These are phyloP conservation scores for Schizonepeta tenuifolia DNA, from an alignment of 257 asterid genomes.

Conservation along the genomic window DNA sequence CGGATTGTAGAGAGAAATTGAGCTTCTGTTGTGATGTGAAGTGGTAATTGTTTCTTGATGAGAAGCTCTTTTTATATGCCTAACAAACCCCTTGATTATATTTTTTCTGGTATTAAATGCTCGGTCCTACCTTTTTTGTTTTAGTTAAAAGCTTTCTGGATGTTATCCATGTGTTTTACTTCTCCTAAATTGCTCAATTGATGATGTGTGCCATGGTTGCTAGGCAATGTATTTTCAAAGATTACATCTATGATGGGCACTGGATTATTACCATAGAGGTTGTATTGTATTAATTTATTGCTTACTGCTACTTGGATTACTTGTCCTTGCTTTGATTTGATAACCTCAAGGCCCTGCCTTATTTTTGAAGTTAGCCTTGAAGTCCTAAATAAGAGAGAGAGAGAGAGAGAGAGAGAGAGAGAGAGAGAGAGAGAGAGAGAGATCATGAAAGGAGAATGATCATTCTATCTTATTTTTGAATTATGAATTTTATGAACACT, in stretches of 20 bases:
- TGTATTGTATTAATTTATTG: neutral
- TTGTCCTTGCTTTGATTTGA: neutral
- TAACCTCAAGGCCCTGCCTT: conserved; percentile 14
- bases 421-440: no score
- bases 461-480: neutral
- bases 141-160: neutral
- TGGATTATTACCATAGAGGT: neutral
- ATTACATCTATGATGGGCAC: conserved; percentile 4
- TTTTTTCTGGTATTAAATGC: conserved; percentile 1
- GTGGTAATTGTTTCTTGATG: conserved; percentile 21
- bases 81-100: neutral
- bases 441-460: neutral
- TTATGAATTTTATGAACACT: neutral
- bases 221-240: neutral
- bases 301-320: neutral
- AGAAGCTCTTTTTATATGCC: neutral
- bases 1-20: neutral
- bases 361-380: neutral
- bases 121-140: neutral
- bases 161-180: neutral
- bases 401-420: no score
- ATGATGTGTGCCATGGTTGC: neutral
- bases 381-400: neutral
- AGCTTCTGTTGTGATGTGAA: conserved; percentile 29
- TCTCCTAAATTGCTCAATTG: conserved; percentile 1